Evolutionary conservation across 495 filamentous ascomycete species (phyloP).

Genomic region (Penicillium psychrofluorescens): DNA sequence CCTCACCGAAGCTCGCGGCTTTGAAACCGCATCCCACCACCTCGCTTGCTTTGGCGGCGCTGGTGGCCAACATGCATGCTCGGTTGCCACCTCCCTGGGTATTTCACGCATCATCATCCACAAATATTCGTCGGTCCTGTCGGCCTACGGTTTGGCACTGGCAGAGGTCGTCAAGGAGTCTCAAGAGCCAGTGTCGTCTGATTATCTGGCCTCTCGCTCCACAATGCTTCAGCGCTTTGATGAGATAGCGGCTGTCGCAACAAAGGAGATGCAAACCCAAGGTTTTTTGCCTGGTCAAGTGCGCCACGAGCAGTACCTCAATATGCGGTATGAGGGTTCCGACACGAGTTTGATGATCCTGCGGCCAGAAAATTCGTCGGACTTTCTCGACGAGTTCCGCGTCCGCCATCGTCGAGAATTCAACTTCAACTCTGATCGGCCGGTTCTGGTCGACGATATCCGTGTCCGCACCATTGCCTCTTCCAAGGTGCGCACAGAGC

Average conservation of each 20-base stretch:
- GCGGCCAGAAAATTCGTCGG: conserved; percentile 28
- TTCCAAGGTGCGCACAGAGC: conserved; percentile 32
- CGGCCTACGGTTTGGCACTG: conserved; percentile 46
- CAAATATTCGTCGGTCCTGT: conserved; percentile 45
- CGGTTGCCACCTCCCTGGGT: conserved; percentile 42
- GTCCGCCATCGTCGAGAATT: conserved; percentile 45
- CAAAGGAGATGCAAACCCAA: conserved; percentile 29
- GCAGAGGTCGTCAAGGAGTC: conserved; percentile 47
- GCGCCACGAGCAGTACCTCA: conserved; percentile 43
- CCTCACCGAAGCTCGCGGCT: conserved; percentile 44
- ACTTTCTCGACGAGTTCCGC: conserved; percentile 38
- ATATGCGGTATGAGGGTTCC: conserved; percentile 47
- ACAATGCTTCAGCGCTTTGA: conserved; percentile 27
- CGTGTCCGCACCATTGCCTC: conserved; percentile 42
- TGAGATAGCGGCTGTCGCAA: conserved; percentile 22
- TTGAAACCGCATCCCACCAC: conserved; percentile 42
- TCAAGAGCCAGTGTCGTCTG: conserved; percentile 39
- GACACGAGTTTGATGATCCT: conserved; percentile 48
- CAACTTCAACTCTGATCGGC: conserved; percentile 42
- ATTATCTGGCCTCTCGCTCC: conserved; percentile 25
- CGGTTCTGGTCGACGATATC: conserved; percentile 46
- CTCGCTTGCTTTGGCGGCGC: conserved; percentile 50
- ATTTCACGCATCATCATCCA: conserved; percentile 49
- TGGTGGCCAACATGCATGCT: conserved; percentile 48
- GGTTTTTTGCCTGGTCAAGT: conserved; percentile 35